Conservation (phyloP, 2,329 filamentous ascomycete species). For the Venturia pyrina region DNA sequence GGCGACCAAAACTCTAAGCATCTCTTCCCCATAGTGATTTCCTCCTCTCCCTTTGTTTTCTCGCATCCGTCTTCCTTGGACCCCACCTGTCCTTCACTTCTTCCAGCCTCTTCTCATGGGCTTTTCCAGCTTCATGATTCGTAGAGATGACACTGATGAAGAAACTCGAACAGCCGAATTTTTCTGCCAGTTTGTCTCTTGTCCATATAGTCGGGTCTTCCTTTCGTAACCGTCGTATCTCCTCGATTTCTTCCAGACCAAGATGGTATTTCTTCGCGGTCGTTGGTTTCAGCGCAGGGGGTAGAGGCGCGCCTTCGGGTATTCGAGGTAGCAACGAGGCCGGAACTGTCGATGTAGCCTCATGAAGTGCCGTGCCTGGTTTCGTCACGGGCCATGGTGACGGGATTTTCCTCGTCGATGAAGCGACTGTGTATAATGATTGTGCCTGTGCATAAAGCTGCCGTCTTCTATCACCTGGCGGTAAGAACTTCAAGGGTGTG, state of each 20-base stretch:
- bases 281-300: constrained; percentile 39
- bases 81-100: constrained; percentile 52
- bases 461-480: constrained; percentile 45
- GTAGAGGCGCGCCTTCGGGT: constrained; percentile 24
- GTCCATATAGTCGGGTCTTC: constrained; percentile 51
- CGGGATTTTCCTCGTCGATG: constrained; percentile 12
- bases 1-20: background rate
- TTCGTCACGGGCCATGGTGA: constrained; percentile 17
- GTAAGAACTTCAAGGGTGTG: constrained; percentile 56
- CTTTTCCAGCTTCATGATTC: constrained; percentile 28
- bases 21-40: constrained; percentile 50
- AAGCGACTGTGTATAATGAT: constrained; percentile 18
- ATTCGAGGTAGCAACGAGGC: constrained; percentile 3
- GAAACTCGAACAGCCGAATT: constrained; percentile 52
- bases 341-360: constrained; percentile 5
- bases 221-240: constrained; percentile 47
- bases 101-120: constrained; percentile 38
- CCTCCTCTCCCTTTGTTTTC: constrained; percentile 50
- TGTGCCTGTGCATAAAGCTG: constrained; percentile 31
- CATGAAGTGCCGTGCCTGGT: constrained; percentile 14
- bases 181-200: constrained; percentile 47
- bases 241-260: constrained; percentile 43
- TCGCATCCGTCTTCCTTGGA: constrained; percentile 45
- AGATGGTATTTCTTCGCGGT: constrained; percentile 45
- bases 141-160: constrained; percentile 52